A percentile compares a stretch with the other conserved stretches of the same genome.
Conservation (phyloP, 2,329 filamentous ascomycete genomes). For the Canariomyces notabilis region DNA sequence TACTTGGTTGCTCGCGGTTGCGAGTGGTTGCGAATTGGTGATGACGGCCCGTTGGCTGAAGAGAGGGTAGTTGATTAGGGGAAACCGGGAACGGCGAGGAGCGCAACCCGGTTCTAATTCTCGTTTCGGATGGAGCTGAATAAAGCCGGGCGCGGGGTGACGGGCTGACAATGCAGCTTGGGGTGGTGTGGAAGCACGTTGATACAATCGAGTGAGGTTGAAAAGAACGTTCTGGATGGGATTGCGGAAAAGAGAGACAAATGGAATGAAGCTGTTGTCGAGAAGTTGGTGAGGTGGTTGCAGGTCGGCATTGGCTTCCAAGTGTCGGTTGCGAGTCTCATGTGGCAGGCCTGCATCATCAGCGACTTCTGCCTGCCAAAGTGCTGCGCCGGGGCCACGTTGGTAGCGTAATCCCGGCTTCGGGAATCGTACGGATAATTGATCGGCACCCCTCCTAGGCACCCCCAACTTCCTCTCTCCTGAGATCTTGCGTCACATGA, state of each 20-base stretch:
- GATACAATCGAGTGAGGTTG: neutral
- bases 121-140: conserved; percentile 5
- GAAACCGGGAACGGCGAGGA: conserved; percentile 8
- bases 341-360: conserved; percentile 14
- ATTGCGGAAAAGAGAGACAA: conserved; percentile 3
- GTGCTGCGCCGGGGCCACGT: conserved; percentile 12
- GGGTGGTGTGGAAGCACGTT: conserved; percentile 12
- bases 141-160: conserved; percentile 15
- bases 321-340: conserved; percentile 1
- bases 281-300: conserved; percentile 1
- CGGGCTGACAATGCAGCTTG: conserved; percentile 19
- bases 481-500: conserved; percentile 5
- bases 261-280: conserved; percentile 3
- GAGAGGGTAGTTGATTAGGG: conserved; percentile 2
- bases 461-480: conserved; percentile 7
- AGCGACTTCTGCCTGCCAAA: conserved; percentile 5
- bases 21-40: neutral
- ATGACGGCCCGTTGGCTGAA: neutral
- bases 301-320: conserved; percentile 3
- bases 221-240: neutral
- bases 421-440: conserved; percentile 9
- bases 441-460: conserved; percentile 16
- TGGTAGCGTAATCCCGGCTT: conserved; percentile 20
- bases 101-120: conserved; percentile 7
- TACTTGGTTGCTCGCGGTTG: neutral